A percentile compares a stretch with the other conserved stretches of the same genome.
Conservation (phyloP, 306 rosid genomes). For the Boehmeria nivea region DNA sequence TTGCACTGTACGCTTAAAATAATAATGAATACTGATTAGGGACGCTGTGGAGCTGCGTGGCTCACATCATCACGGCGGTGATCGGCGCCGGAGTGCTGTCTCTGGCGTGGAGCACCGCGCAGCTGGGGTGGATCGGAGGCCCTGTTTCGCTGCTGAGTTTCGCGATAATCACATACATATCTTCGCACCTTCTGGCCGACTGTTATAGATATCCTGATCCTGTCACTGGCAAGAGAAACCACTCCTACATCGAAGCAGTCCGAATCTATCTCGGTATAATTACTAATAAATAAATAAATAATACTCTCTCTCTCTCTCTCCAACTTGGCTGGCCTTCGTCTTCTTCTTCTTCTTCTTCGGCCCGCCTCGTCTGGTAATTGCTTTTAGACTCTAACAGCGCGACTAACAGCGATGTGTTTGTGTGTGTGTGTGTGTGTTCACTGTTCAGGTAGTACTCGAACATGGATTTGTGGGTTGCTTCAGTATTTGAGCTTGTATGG, state of each 20-base stretch:
- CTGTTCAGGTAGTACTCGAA: conserved; percentile 50
- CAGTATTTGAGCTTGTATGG: conserved; percentile 62
- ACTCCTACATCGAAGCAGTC: conserved; percentile 49
- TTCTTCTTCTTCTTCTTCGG: too few species aligned
- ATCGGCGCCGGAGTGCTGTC: conserved; percentile 72
- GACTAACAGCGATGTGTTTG: not conserved
- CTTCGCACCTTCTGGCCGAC: conserved; percentile 50
- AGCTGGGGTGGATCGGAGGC: conserved; percentile 67
- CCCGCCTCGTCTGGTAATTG: too few species aligned
- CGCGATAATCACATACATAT: conserved; percentile 50
- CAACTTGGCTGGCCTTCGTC: too few species aligned
- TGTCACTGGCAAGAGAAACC: conserved; percentile 48
- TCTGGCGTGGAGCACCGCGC: conserved; percentile 67
- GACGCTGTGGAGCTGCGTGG: conserved; percentile 43
- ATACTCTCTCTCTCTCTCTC: conserved; percentile 17
- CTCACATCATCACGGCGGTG: conserved; percentile 72
- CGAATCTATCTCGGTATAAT: conserved; percentile 47
- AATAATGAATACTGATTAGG: conserved; percentile 26
- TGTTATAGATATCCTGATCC: conserved; percentile 57
- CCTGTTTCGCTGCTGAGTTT: conserved; percentile 40
- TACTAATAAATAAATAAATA: too few species aligned
- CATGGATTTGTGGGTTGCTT: conserved; percentile 49
- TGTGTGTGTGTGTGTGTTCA: conserved; percentile 24
- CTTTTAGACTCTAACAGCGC: too few species aligned
- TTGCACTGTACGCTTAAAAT: not conserved